Conservation (phyloP, 257 asterid species). For the Gentiana dahurica region DNA sequence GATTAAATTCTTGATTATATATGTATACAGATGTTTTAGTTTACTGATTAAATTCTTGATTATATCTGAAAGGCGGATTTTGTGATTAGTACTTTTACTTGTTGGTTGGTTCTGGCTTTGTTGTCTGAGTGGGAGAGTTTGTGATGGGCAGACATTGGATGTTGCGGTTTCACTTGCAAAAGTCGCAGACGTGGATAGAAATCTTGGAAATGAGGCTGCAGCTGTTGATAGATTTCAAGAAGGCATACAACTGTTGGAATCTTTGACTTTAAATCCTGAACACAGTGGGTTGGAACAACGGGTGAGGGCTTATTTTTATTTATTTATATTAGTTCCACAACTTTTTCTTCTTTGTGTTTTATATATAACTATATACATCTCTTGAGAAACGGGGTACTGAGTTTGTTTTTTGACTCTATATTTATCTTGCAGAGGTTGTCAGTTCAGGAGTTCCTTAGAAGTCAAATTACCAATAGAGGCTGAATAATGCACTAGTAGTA, state of each 20-base stretch:
- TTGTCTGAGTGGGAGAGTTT: slow-evolving; percentile 5
- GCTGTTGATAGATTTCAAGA: slow-evolving; percentile 66
- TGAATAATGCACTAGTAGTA: slow-evolving; percentile 6
- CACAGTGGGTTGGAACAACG: slow-evolving; percentile 56
- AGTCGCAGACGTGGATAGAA: slow-evolving; percentile 91
- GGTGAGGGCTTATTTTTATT: slow-evolving; percentile 24
- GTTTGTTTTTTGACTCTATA: background rate
- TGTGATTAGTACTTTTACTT: background rate
- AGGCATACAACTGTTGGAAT: slow-evolving; percentile 55
- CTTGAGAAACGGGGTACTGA: too few species aligned
- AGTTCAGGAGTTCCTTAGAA: slow-evolving; percentile 61
- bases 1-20: background rate
- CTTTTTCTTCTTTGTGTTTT: background rate
- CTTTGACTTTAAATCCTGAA: slow-evolving; percentile 37
- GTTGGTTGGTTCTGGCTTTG: slow-evolving; percentile 2
- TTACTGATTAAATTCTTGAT: too few species aligned
- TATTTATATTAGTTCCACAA: too few species aligned
- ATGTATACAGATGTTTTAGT: too few species aligned
- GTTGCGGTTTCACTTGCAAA: slow-evolving; percentile 76
- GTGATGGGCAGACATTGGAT: slow-evolving; percentile 48
- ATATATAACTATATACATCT: too few species aligned
- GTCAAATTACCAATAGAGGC: slow-evolving; percentile 35
- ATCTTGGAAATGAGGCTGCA: slow-evolving; percentile 51
- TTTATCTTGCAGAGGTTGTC: slow-evolving; percentile 58
- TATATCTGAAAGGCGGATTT: background rate